phyloP scores from a whole-genome alignment of 1,284 basidiomycete species.

The Tylopilus sp. region DNA sequence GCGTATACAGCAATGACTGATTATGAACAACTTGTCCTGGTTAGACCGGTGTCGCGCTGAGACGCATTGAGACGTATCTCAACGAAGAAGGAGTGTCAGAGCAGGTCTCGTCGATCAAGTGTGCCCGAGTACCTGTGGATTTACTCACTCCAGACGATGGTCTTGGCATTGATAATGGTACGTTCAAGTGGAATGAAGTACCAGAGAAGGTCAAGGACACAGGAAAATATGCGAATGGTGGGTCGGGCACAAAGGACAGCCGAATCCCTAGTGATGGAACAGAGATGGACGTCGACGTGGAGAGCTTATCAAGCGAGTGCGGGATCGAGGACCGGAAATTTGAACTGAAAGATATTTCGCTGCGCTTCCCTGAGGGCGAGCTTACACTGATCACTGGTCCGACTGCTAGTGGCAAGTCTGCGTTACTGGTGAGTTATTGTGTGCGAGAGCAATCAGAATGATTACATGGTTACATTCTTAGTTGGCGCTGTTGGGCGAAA shows the following conservation, averaged over 20 bases:
- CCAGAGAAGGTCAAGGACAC: constrained; percentile 14
- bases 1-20: no score
- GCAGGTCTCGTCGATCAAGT: constrained; percentile 64
- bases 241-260: background rate
- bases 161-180: constrained; percentile 52
- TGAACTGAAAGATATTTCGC: constrained; percentile 50
- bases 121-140: constrained; percentile 19
- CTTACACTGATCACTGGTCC: constrained; percentile 54
- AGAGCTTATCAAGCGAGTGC: constrained; percentile 14
- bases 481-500: constrained; percentile 34
- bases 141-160: constrained; percentile 32
- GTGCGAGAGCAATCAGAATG: background rate
- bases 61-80: constrained; percentile 78
- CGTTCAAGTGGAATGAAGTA: constrained; percentile 59
- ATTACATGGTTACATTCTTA: constrained; percentile 3
- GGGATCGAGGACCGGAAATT: constrained; percentile 41
- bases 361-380: constrained; percentile 57
- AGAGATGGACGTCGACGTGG: constrained; percentile 9
- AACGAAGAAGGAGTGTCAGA: constrained; percentile 76
- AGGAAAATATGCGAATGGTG: constrained; percentile 1
- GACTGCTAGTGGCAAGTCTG: constrained; percentile 68
- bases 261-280: constrained; percentile 11
- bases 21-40: background rate
- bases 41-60: constrained; percentile 68
- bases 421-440: constrained; percentile 24